These are phyloP conservation scores for Stramenopiles sp. DNA, from an alignment of 352 stramenopile genomes.

Conservation along the genomic window DNA sequence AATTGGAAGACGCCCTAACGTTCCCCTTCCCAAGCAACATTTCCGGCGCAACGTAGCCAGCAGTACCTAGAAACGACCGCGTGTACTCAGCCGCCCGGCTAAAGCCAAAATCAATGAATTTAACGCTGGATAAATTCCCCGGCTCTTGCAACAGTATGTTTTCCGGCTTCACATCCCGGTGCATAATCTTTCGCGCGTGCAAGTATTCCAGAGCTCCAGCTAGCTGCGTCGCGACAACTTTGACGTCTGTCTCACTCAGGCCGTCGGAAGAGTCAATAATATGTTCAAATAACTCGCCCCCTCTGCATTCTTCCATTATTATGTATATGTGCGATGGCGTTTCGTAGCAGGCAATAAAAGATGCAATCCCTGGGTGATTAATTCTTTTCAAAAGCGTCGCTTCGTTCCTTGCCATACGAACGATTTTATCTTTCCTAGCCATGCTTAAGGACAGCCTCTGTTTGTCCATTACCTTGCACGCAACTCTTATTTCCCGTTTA, in stretches of 20 bases:
- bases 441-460: background rate
- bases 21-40: no score
- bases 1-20: background rate
- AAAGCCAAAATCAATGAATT: slow-evolving; percentile 3
- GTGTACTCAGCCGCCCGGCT: background rate
- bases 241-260: background rate
- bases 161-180: slow-evolving; percentile 8
- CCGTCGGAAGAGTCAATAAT: background rate
- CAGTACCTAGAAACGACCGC: background rate
- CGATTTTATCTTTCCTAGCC: background rate
- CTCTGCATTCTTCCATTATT: background rate
- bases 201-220: background rate
- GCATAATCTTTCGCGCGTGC: background rate
- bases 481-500: background rate
- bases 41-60: background rate
- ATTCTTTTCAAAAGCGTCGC: background rate
- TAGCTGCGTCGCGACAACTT: background rate
- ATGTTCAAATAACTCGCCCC: background rate
- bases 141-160: background rate
- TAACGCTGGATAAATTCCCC: background rate
- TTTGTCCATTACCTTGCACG: background rate
- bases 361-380: background rate
- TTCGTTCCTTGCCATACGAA: background rate
- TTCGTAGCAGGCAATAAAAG: background rate
- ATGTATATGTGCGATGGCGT: background rate